Evolutionary conservation across 2,329 filamentous ascomycete species (phyloP).

Genomic region (Monosporascus sp.): DNA sequence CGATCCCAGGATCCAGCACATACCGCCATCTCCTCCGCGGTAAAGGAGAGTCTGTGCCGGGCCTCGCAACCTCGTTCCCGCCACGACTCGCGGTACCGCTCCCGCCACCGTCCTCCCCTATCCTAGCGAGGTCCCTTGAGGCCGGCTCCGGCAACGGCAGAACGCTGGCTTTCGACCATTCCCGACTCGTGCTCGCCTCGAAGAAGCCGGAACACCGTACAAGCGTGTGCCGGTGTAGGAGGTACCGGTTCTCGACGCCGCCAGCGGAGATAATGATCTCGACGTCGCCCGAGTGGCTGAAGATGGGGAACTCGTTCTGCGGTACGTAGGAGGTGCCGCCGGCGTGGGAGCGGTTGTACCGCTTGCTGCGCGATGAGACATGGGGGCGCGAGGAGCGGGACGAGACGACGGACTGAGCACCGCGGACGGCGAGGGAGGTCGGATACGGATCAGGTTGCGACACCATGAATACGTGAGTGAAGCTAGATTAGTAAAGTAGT

Average conservation of each 20-base stretch:
- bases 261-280: constrained; percentile 69
- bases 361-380: constrained; percentile 50
- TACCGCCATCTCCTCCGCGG: constrained; percentile 73
- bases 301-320: constrained; percentile 90
- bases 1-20: constrained; percentile 72
- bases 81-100: constrained; percentile 29
- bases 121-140: constrained; percentile 44
- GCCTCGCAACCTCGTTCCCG: constrained; percentile 30
- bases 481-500: background rate
- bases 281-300: constrained; percentile 85
- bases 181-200: constrained; percentile 73
- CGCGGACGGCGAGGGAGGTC: constrained; percentile 52
- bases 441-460: constrained; percentile 51
- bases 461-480: constrained; percentile 44
- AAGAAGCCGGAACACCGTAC: constrained; percentile 92
- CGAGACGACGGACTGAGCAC: constrained; percentile 57
- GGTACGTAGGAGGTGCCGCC: constrained; percentile 64
- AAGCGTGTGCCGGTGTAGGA: constrained; percentile 81
- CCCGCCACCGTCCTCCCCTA: constrained; percentile 40
- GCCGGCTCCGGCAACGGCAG: constrained; percentile 28
- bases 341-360: constrained; percentile 76
- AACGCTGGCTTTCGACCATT: constrained; percentile 57
- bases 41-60: constrained; percentile 28
- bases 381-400: constrained; percentile 52
- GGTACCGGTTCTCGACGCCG: constrained; percentile 72